Evolutionary conservation across 73 alveolate genomes (phyloP).

Genomic region (Blepharisma japonicum): DNA sequence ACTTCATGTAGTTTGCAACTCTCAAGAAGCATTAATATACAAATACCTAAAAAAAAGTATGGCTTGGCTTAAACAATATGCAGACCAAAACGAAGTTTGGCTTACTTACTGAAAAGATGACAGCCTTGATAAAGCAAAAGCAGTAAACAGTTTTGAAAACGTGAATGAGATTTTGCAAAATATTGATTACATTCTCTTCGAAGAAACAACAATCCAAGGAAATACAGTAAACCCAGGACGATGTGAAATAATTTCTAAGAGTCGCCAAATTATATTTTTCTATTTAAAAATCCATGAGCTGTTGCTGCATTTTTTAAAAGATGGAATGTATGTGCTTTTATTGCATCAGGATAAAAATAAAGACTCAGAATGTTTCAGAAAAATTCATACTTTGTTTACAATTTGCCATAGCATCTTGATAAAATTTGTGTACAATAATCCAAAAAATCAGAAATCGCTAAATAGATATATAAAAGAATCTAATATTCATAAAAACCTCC

Average conservation of each 20-base stretch:
- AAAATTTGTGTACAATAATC: constrained; percentile 38
- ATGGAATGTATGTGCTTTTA: constrained; percentile 20
- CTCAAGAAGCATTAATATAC: neutral
- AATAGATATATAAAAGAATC: constrained; percentile 39
- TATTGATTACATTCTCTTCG: constrained; percentile 18
- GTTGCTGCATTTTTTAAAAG: neutral
- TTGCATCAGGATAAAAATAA: neutral
- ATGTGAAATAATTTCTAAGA: neutral
- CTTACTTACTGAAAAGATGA: constrained; percentile 12
- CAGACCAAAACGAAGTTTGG: constrained; percentile 31
- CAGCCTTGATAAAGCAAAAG: neutral
- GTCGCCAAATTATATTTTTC: neutral
- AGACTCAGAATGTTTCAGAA: constrained; percentile 16
- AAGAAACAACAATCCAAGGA: constrained; percentile 12
- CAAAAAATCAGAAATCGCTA: constrained; percentile 36
- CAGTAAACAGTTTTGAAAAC: neutral
- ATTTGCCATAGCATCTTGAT: constrained; percentile 36
- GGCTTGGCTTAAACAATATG: neutral
- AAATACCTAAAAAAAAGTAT: constrained; percentile 8
- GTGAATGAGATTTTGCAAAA: neutral
- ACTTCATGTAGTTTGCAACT: constrained; percentile 7
- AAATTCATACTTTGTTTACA: constrained; percentile 34
- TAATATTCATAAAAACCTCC: constrained; percentile 34
- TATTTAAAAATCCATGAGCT: constrained; percentile 20
- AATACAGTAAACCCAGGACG: neutral